Percentiles rank a stretch among this genome's conserved stretches.
Conservation (phyloP, 2,329 filamentous ascomycete genomes). For the Trichoderma asperellum region DNA sequence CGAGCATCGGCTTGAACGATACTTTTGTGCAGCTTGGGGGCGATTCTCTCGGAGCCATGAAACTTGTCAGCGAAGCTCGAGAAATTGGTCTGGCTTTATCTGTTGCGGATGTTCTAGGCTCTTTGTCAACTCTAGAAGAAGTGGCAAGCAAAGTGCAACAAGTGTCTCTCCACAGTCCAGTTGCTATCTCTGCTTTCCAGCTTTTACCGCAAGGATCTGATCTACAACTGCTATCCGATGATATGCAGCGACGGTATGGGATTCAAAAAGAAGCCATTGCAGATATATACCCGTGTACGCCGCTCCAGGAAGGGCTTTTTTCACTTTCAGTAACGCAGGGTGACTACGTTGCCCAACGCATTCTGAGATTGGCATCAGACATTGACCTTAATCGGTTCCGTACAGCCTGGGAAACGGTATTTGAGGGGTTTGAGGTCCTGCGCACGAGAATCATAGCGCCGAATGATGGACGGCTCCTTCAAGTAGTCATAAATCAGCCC, state of each 20-base stretch:
- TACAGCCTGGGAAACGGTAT: background rate
- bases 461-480: background rate
- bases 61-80: conserved; percentile 23
- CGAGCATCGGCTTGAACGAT: conserved; percentile 26
- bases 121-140: too few species aligned
- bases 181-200: conserved; percentile 31
- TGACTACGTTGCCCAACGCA: conserved; percentile 38
- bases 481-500: background rate
- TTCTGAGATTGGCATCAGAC: background rate
- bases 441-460: background rate
- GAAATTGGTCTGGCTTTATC: conserved; percentile 24
- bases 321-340: background rate
- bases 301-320: conserved; percentile 11
- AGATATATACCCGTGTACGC: conserved; percentile 41
- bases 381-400: background rate
- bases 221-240: too few species aligned
- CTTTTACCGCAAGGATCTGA: conserved; percentile 41
- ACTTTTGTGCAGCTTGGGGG: conserved; percentile 38
- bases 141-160: too few species aligned
- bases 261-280: conserved; percentile 29
- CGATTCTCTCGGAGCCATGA: conserved; percentile 41
- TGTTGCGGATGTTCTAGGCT: too few species aligned
- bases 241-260: background rate
- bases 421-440: background rate
- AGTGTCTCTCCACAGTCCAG: too few species aligned